These are phyloP conservation scores for Capronia americana DNA, from an alignment of 2,329 filamentous ascomycete species.

Conservation along the genomic window DNA sequence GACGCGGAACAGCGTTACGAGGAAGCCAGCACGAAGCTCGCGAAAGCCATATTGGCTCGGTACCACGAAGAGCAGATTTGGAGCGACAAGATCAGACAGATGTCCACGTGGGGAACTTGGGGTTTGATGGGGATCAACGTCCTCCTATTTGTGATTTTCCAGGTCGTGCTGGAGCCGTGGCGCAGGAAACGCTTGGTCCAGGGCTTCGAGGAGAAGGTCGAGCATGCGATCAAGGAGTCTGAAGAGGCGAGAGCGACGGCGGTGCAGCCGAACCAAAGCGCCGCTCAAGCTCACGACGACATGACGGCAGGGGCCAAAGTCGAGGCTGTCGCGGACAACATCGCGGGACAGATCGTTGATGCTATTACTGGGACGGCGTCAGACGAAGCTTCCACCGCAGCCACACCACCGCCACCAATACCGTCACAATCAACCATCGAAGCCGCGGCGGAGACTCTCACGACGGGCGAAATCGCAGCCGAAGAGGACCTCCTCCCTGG, in stretches of 20 bases:
- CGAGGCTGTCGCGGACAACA: slow-evolving; percentile 35
- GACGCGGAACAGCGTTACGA: slow-evolving; percentile 81
- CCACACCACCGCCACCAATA: background rate
- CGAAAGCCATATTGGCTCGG: slow-evolving; percentile 81
- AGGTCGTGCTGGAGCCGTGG: slow-evolving; percentile 94
- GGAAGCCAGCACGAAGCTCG: slow-evolving; percentile 75
- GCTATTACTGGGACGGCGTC: slow-evolving; percentile 29
- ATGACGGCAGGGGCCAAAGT: slow-evolving; percentile 27
- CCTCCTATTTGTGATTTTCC: slow-evolving; percentile 80
- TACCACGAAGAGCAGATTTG: slow-evolving; percentile 99
- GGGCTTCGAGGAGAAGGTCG: slow-evolving; percentile 80
- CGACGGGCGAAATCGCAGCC: slow-evolving; percentile 22
- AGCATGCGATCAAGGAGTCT: slow-evolving; percentile 72
- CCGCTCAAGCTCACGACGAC: slow-evolving; percentile 11
- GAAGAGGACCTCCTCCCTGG: slow-evolving; percentile 14
- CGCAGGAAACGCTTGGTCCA: slow-evolving; percentile 78
- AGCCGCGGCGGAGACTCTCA: slow-evolving; percentile 28
- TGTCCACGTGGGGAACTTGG: slow-evolving; percentile 98
- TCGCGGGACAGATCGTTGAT: slow-evolving; percentile 34
- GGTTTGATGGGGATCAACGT: slow-evolving; percentile 98
- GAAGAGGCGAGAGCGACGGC: slow-evolving; percentile 11
- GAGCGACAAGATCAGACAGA: slow-evolving; percentile 95
- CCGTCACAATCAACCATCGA: slow-evolving; percentile 24
- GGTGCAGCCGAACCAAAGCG: slow-evolving; percentile 27
- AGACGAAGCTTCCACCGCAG: slow-evolving; percentile 5